Evolutionary conservation across 805 yeast genomes (phyloP).

Genomic region (Kodamaea leandrae): DNA sequence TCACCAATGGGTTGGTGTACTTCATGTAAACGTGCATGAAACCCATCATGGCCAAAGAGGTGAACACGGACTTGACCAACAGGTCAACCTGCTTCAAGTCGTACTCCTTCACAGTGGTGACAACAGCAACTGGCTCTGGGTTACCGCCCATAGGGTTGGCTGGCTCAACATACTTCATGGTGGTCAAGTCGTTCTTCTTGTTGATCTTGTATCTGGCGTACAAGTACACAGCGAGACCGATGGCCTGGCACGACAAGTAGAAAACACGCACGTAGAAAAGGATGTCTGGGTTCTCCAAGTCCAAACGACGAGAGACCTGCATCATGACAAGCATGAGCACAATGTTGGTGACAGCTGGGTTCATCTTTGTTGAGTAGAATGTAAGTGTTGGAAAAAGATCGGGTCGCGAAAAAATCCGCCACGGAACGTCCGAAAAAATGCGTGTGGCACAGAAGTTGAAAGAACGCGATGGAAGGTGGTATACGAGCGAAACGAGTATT

Average conservation of each 20-base stretch:
- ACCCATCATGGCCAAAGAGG: conserved; percentile 94
- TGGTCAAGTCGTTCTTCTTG: conserved; percentile 84
- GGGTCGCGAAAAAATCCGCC: neutral
- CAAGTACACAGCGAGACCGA: conserved; percentile 66
- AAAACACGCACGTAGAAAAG: conserved; percentile 72
- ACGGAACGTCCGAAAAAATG: neutral
- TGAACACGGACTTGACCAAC: conserved; percentile 78
- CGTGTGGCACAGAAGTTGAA: conserved; percentile 3
- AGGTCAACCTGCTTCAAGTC: conserved; percentile 83
- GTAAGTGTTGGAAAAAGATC: neutral
- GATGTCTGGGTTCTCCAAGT: conserved; percentile 78
- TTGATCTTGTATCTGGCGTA: conserved; percentile 58
- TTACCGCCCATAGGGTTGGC: conserved; percentile 77
- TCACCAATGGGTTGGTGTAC: conserved; percentile 93
- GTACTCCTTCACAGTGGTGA: conserved; percentile 92
- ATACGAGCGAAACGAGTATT: neutral
- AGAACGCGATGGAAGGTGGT: conserved; percentile 4
- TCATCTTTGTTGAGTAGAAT: conserved; percentile 45
- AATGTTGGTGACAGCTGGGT: conserved; percentile 84
- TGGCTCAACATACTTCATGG: conserved; percentile 86
- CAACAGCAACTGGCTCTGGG: conserved; percentile 68
- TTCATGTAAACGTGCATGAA: conserved; percentile 98
- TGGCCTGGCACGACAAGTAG: conserved; percentile 62
- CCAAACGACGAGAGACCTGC: conserved; percentile 88
- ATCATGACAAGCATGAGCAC: conserved; percentile 92